Percentiles rank a stretch among this genome's conserved stretches.
phyloP scores from a whole-genome alignment of 2,329 filamentous ascomycete species.

The Neonectria sp. region DNA sequence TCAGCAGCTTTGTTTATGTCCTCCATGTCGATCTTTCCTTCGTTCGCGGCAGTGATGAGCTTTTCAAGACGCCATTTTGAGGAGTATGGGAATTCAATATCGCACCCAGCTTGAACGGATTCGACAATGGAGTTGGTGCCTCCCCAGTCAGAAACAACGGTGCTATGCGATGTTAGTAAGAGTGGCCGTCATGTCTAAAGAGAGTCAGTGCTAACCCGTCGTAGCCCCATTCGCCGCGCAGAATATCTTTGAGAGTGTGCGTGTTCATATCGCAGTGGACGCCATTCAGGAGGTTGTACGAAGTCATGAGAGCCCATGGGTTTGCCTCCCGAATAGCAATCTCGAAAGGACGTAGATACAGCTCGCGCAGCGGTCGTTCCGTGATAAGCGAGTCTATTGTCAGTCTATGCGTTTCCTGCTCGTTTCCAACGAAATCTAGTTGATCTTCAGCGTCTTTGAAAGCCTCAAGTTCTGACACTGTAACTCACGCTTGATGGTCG shows the following conservation, averaged over 20 bases:
- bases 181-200: neutral
- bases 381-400: conserved; percentile 75
- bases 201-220: conserved; percentile 62
- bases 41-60: conserved; percentile 66
- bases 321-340: conserved; percentile 79
- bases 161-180: conserved; percentile 52
- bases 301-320: conserved; percentile 79
- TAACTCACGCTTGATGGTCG: conserved; percentile 80
- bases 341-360: conserved; percentile 83
- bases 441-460: neutral
- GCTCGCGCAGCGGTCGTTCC: conserved; percentile 76
- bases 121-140: conserved; percentile 71
- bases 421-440: conserved; percentile 78
- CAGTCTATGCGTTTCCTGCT: conserved; percentile 72
- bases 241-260: conserved; percentile 68
- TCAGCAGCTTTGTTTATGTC: conserved; percentile 72
- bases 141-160: conserved; percentile 73
- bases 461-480: neutral
- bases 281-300: conserved; percentile 78
- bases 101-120: conserved; percentile 69
- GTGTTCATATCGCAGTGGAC: conserved; percentile 69
- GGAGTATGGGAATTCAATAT: conserved; percentile 72
- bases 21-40: conserved; percentile 62
- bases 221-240: conserved; percentile 74
- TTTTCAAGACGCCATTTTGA: conserved; percentile 71